Evolutionary conservation across 1,139 yeast genomes (phyloP), one percentile per base, ranked within the genome.

Genomic region (Entelexis sorbosivorans): DNA sequence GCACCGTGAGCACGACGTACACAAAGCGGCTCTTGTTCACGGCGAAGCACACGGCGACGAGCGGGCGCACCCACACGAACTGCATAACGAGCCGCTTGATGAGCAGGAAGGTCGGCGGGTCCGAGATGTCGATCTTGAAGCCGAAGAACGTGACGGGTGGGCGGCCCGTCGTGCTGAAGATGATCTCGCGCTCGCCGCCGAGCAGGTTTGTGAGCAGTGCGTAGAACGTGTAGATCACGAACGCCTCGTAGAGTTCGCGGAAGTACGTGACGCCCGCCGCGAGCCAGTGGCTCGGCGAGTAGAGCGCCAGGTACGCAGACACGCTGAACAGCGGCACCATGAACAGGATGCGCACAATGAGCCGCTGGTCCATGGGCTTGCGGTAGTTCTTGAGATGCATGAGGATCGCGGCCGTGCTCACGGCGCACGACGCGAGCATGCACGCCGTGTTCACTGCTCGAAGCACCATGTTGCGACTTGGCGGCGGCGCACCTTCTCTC

Each of bases 1-100:
- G 60, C 4, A 88, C 59, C 5, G 80, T 69, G 44, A 53, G 33
- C 29, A 53, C 26, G 32, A 55, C 26, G 24, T 38, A 31, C 9
- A 48, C 47, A n/a, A 3, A 1, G 29, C 33, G n/a, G 20, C 14
- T 19, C 9, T 28, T 2, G 20, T 6, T 19, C 16, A 49, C 9
- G 1, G 49, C 44, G 39, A 40, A 19, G 32, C 54, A 31, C 1
- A 52, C 6, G 7, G 56, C 48, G 10, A 55, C 33, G 5, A 86
- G 59, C 0, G 97, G 97, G 63, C 93, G 89, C 56, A 89, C 68
- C 96, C 96, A 91, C 8, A 91, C 96, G 63, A 91, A 91, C 66
- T 91, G 99, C 51, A 91, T 69, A 10, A 91, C 82, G 1, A 95
- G 94, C 57, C 96, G 71, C 63, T 91, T 91, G 44, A 93, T 78